A percentile compares a stretch with the other conserved stretches of the same genome.
phyloP scores from a whole-genome alignment of 2,329 filamentous ascomycete genomes.

The Pyrenophora teres region DNA sequence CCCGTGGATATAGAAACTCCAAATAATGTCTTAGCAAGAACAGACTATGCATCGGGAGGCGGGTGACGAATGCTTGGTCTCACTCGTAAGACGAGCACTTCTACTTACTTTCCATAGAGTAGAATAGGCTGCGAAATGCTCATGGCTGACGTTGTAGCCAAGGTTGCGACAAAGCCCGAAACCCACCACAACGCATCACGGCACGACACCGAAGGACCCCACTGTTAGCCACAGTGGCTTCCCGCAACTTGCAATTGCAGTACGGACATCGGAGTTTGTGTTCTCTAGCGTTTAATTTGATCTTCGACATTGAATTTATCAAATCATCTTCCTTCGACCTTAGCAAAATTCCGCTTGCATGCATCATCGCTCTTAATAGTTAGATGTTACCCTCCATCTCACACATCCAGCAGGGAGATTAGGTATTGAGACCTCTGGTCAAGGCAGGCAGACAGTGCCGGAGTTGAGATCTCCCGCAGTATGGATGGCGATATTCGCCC shows the following conservation, averaged over 20 bases:
- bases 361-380: no score
- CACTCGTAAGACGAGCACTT: neutral
- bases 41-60: neutral
- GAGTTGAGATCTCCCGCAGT: slow-evolving; percentile 60
- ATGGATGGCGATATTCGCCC: slow-evolving; percentile 80
- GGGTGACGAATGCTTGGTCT: neutral
- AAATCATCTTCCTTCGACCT: no score
- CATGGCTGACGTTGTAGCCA: neutral
- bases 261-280: no score
- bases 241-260: neutral
- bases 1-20: neutral
- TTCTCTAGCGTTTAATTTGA: no score
- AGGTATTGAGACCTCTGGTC: slow-evolving; percentile 11
- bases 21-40: neutral
- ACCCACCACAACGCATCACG: neutral
- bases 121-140: neutral
- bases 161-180: neutral
- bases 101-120: neutral
- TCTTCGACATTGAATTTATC: no score
- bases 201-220: neutral
- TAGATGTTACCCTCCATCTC: no score
- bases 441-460: slow-evolving; percentile 31
- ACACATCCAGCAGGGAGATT: no score
- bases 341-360: no score
- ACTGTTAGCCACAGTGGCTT: neutral